Percentiles rank a stretch among this genome's conserved stretches.
These are phyloP conservation scores for Trapa bicornis DNA, from an alignment of 345 rosid genomes.

Conservation along the genomic window DNA sequence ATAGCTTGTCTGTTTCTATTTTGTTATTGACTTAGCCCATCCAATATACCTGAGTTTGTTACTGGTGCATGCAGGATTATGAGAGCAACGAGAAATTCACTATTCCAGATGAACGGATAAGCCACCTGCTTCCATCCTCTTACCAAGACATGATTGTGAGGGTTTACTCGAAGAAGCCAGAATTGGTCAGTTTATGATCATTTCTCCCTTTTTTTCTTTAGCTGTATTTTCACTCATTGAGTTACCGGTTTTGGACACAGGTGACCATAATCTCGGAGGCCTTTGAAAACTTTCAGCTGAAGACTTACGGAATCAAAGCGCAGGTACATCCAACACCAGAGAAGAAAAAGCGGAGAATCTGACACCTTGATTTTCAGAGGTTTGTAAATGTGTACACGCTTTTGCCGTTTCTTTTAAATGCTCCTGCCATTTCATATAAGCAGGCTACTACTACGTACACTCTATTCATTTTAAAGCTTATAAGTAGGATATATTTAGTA, in stretches of 20 bases:
- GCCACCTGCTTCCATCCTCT: slow-evolving; percentile 74
- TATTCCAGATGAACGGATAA: slow-evolving; percentile 58
- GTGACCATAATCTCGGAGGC: slow-evolving; percentile 75
- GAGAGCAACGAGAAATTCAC: slow-evolving; percentile 66
- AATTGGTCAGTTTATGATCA: slow-evolving; percentile 39
- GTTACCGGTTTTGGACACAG: slow-evolving; percentile 20
- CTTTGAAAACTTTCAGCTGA: slow-evolving; percentile 87
- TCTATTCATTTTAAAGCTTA: too few species aligned
- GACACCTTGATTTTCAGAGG: background rate
- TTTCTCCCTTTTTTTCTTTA: background rate
- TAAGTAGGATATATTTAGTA: too few species aligned
- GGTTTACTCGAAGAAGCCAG: slow-evolving; percentile 79
- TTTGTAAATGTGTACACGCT: too few species aligned
- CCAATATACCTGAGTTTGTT: background rate
- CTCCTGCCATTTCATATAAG: too few species aligned
- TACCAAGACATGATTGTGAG: slow-evolving; percentile 91
- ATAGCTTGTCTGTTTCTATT: background rate
- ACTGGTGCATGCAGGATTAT: slow-evolving; percentile 43
- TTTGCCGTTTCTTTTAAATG: too few species aligned
- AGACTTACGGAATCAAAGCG: slow-evolving; percentile 63
- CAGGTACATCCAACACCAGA: slow-evolving; percentile 90
- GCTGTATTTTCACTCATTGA: background rate
- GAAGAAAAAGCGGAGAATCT: slow-evolving; percentile 69
- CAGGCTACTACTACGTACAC: too few species aligned
- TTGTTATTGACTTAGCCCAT: background rate